phyloP scores from a whole-genome alignment of 1,284 basidiomycete genomes.

The Testicularia cyperi region DNA sequence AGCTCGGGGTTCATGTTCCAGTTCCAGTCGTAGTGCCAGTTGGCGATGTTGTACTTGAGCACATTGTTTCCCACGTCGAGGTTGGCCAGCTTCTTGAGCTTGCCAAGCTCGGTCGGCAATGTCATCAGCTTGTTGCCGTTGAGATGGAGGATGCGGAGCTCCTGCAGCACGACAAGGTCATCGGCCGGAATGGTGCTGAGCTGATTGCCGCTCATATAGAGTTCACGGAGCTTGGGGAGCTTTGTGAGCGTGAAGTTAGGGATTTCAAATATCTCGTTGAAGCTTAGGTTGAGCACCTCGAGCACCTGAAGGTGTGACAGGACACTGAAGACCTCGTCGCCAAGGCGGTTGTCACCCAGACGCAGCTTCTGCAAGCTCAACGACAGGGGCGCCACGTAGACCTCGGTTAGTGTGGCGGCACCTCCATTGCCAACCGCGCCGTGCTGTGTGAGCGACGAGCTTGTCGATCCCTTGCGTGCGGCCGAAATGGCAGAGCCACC shows the following conservation, averaged over 20 bases:
- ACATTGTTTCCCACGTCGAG: conserved; percentile 93
- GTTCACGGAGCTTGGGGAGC: conserved; percentile 72
- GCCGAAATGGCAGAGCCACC: conserved; percentile 11
- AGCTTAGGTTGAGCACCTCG: conserved; percentile 83
- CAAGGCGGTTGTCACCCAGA: conserved; percentile 84
- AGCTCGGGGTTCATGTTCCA: conserved; percentile 98
- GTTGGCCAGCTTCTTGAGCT: conserved; percentile 75
- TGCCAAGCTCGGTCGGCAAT: conserved; percentile 83
- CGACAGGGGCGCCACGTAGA: conserved; percentile 68
- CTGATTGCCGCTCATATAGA: conserved; percentile 92
- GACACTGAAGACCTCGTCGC: conserved; percentile 78
- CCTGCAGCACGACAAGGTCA: conserved; percentile 48
- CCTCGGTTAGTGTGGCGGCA: conserved; percentile 17
- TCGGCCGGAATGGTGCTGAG: conserved; percentile 83
- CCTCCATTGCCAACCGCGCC: conserved; percentile 7
- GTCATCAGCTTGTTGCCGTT: conserved; percentile 95
- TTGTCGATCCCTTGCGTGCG: conserved; percentile 54
- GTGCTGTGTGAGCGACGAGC: conserved; percentile 35
- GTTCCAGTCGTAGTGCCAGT: conserved; percentile 99
- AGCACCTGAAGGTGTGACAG: conserved; percentile 68
- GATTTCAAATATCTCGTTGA: conserved; percentile 92
- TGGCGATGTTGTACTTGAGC: conserved; percentile 96
- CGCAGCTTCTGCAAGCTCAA: conserved; percentile 75
- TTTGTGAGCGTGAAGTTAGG: conserved; percentile 71
- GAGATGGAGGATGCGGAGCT: conserved; percentile 68